phyloP scores from a whole-genome alignment of 1,139 yeast species.

The Candida pseudocylindracea region DNA sequence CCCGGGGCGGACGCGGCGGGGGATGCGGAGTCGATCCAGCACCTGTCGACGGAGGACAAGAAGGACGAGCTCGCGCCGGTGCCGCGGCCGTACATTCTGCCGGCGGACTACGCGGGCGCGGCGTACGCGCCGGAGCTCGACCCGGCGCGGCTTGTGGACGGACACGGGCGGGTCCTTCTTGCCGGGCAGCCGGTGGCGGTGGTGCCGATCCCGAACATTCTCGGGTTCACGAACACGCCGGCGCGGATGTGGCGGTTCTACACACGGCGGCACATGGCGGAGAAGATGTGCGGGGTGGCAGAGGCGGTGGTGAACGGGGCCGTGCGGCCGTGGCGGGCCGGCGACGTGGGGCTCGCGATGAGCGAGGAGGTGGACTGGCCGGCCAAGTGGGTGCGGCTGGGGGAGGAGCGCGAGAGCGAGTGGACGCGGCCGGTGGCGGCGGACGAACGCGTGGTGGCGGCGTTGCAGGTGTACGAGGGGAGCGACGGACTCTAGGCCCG shows the following conservation, averaged over 20 bases:
- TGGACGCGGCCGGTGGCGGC: constrained; percentile 65
- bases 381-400: constrained; percentile 54
- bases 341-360: constrained; percentile 30
- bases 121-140: constrained; percentile 40
- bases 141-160: constrained; percentile 3
- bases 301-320: constrained; percentile 33
- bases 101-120: constrained; percentile 30
- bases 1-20: constrained; percentile 5
- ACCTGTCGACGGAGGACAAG: constrained; percentile 4
- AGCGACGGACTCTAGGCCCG: too few species aligned
- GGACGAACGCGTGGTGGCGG: constrained; percentile 37
- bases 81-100: constrained; percentile 37
- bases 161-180: constrained; percentile 5
- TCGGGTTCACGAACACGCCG: constrained; percentile 66
- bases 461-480: constrained; percentile 1
- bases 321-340: constrained; percentile 29
- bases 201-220: constrained; percentile 47
- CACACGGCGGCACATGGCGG: constrained; percentile 48
- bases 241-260: constrained; percentile 60
- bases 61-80: constrained; percentile 18
- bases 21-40: constrained; percentile 1
- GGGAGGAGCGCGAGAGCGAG: constrained; percentile 51
- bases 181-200: constrained; percentile 60
- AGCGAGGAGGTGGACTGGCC: constrained; percentile 91
- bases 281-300: constrained; percentile 42